Evolutionary conservation across 257 asterid species (phyloP).

Genomic region (Fraxinus excelsior): DNA sequence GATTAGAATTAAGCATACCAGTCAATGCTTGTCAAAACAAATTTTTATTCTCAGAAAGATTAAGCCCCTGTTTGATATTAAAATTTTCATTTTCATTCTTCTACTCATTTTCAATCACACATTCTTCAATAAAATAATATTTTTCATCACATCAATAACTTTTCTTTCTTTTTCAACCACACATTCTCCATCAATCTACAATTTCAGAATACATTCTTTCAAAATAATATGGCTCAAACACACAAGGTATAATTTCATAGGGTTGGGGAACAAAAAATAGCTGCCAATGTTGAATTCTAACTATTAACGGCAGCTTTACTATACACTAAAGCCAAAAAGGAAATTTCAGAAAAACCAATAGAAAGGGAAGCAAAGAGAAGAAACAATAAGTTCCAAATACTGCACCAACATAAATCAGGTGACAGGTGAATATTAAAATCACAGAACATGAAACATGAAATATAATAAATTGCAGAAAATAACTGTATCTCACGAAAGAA

Average conservation of each 20-base stretch:
- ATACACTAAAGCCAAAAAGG: neutral
- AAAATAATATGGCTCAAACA: too few species aligned
- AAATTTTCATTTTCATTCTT: too few species aligned
- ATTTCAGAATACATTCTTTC: too few species aligned
- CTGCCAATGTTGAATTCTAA: neutral
- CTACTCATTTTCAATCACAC: too few species aligned
- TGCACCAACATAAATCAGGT: neutral
- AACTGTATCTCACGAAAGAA: neutral
- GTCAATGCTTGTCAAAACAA: neutral
- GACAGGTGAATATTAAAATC: neutral
- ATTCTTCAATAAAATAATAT: too few species aligned
- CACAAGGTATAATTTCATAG: neutral
- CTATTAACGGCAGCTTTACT: neutral
- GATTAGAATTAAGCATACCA: slow-evolving; percentile 6
- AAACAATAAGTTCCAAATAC: neutral
- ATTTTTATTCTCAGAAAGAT: neutral
- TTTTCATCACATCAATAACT: too few species aligned
- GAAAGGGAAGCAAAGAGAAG: neutral
- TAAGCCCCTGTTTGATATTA: too few species aligned
- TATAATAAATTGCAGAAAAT: neutral
- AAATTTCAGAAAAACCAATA: neutral
- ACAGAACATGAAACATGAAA: neutral
- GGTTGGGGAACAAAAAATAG: neutral
- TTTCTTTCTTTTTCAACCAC: too few species aligned
- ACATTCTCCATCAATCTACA: too few species aligned